phyloP scores from a whole-genome alignment of 2,329 filamentous ascomycete genomes.

The Sphaerulina musiva region DNA sequence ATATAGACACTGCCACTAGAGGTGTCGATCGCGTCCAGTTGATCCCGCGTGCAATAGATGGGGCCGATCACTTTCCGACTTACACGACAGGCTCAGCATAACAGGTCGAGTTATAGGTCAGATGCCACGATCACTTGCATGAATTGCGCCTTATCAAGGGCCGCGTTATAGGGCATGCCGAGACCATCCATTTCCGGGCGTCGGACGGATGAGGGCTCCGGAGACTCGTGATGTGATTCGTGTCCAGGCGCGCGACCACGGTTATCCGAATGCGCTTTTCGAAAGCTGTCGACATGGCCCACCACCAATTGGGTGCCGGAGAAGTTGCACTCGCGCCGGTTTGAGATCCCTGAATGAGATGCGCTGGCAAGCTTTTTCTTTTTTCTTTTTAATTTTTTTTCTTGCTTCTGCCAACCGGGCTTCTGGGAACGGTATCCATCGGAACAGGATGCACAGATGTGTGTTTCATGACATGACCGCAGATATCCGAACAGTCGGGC shows the following conservation, averaged over 20 bases:
- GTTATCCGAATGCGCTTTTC: not conserved
- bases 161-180: not conserved
- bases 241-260: not conserved
- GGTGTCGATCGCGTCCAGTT: not conserved
- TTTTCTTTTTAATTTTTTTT: too few species aligned
- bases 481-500: not conserved
- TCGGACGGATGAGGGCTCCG: not conserved
- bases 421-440: slow-evolving; percentile 14
- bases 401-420: slow-evolving; percentile 14
- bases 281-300: not conserved
- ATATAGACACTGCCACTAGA: not conserved
- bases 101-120: not conserved
- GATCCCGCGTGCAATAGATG: not conserved
- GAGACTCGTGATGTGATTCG: not conserved
- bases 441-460: not conserved
- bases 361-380: too few species aligned
- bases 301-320: not conserved
- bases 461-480: slow-evolving; percentile 1
- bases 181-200: not conserved
- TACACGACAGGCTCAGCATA: not conserved
- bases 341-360: slow-evolving; percentile 4
- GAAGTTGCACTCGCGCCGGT: not conserved
- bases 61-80: not conserved
- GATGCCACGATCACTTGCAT: not conserved
- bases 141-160: not conserved